phyloP scores from a whole-genome alignment of 495 filamentous ascomycete genomes.

The Penicillium fimorum region DNA sequence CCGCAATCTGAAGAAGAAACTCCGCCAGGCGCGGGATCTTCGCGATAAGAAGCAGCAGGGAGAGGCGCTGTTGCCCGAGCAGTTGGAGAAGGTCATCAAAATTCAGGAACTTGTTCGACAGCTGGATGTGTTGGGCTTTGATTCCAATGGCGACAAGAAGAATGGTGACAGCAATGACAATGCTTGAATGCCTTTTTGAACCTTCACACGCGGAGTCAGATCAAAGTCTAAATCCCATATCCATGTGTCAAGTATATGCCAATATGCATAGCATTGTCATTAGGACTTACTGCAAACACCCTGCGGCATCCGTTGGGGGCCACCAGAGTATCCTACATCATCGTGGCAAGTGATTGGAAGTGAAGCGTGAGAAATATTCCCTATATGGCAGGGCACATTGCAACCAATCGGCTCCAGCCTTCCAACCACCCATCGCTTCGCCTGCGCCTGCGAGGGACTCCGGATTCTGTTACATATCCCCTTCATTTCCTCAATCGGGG shows the following conservation, averaged over 20 bases:
- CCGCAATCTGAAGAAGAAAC: constrained; percentile 91
- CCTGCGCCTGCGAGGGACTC: neutral
- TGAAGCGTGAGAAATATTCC: neutral
- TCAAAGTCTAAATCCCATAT: neutral
- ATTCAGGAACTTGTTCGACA: constrained; percentile 91
- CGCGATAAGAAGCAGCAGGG: constrained; percentile 89
- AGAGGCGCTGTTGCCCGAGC: constrained; percentile 80
- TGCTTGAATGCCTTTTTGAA: constrained; percentile 11
- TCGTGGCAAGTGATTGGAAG: neutral
- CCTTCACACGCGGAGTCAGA: neutral
- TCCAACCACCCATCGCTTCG: neutral
- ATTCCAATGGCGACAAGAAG: constrained; percentile 60
- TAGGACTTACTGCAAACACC: neutral
- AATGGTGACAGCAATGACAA: constrained; percentile 13
- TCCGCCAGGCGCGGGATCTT: constrained; percentile 87
- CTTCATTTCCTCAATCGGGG: neutral
- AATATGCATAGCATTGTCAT: neutral
- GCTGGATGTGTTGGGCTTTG: constrained; percentile 82
- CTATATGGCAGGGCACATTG: neutral
- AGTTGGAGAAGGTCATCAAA: constrained; percentile 96
- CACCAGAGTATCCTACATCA: neutral
- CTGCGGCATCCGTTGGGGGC: neutral
- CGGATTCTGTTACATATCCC: neutral
- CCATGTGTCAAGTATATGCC: neutral
- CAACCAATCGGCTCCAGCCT: neutral